Percentiles rank a stretch among this genome's conserved stretches.
phyloP scores from a whole-genome alignment of 169 alveolate species.

The Besnoitia besnoiti region DNA sequence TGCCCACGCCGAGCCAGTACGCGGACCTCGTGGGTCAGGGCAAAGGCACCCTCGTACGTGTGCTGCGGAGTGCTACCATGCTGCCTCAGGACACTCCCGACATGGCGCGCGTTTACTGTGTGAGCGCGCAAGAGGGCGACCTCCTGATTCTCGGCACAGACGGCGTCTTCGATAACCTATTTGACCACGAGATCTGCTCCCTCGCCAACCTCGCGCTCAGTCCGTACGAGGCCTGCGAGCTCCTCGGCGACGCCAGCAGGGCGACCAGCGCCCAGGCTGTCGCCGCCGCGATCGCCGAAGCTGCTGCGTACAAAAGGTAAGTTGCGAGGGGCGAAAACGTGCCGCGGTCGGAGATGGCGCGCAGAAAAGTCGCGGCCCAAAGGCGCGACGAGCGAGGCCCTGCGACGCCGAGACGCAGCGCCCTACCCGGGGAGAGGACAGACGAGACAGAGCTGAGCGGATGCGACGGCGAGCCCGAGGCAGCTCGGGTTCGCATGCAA shows the following conservation, averaged over 20 bases:
- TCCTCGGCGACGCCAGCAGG: slow-evolving; percentile 55
- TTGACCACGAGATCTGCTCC: slow-evolving; percentile 76
- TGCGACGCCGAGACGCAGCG: too few relatives aligned
- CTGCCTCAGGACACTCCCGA: slow-evolving; percentile 77
- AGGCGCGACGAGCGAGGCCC: too few relatives aligned
- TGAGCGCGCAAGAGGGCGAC: slow-evolving; percentile 70
- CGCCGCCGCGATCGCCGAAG: slow-evolving; percentile 77
- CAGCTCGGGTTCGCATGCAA: too few relatives aligned
- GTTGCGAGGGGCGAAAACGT: not conserved
- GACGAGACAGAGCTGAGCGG: too few relatives aligned
- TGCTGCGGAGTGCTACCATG: slow-evolving; percentile 67
- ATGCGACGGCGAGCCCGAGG: too few relatives aligned
- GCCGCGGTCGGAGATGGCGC: not conserved
- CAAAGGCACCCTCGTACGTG: slow-evolving; percentile 66
- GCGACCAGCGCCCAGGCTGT: slow-evolving; percentile 68
- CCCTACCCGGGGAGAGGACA: too few relatives aligned
- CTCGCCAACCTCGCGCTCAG: slow-evolving; percentile 73
- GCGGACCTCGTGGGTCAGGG: slow-evolving; percentile 72
- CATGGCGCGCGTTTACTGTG: slow-evolving; percentile 63
- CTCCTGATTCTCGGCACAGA: slow-evolving; percentile 76
- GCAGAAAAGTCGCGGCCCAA: too few relatives aligned
- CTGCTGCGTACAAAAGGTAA: slow-evolving; percentile 72
- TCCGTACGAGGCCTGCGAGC: slow-evolving; percentile 72
- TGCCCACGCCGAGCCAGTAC: slow-evolving; percentile 76
- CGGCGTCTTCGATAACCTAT: slow-evolving; percentile 78